Evolutionary conservation across 2,329 filamentous ascomycete species (phyloP), one percentile per base, ranked within the genome.

Genomic region (Talaromyces piceae): DNA sequence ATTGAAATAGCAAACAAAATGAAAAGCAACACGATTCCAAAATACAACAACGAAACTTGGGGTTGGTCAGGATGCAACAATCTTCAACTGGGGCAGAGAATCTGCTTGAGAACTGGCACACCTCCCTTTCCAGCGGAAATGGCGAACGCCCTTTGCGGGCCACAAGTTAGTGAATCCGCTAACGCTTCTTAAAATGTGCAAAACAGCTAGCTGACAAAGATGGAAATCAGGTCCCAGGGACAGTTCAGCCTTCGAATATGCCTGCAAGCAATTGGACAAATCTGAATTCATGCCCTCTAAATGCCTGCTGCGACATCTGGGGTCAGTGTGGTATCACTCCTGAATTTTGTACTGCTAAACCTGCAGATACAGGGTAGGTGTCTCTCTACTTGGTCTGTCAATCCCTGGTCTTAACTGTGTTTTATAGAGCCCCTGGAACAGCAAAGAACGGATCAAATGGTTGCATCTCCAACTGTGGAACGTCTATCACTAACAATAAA

Each of bases 261-360:
- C 65, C 57, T 0, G 58, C 64, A 16, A 37, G 6, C 12, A 58
- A 63, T 16, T 41, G 76, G 3, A 55, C 63, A 0, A 56, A 62
- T 8, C 59, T 79, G 3, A 79, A 78, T 53, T 71, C 67, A 0
- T 79, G 77, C 53, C 68, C 67, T 5, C 58, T 72, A 3, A 73
- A 73, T 41, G 68, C 73, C 71, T 0, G 55, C 56, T 1, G 73
- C 73, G 12, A 77, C 76, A 26, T 47, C 28, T 47, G 45, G 30
- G 45, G 45, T 22, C 30, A 47, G 18, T 47, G 45, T 11, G 20
- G 39, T 25, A 41, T 41, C 18, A 41, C 20, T n/a, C 25, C 30
- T 47, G 45, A 33, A 12, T 39, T 47, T 56, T 79, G 75, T 58
- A 63, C 57, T 13, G 50, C 61, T 2, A 54, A 18, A 11, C 30